A percentile compares a stretch with the other conserved stretches of the same genome.
Conservation (phyloP, 2,329 filamentous ascomycete species). For the Decorospora gaudefroyi region DNA sequence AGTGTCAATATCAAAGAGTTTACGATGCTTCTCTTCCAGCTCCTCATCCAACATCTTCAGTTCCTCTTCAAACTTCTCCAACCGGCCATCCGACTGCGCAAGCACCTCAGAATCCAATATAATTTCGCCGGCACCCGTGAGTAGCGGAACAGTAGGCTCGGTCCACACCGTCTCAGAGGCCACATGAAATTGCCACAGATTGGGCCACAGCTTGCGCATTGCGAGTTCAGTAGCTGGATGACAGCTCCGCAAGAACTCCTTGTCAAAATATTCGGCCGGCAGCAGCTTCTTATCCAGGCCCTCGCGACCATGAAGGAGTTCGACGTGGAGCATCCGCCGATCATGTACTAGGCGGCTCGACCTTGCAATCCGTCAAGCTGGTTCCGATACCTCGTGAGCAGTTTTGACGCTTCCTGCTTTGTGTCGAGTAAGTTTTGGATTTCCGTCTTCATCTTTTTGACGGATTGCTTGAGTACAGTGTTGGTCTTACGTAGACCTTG, state of each 20-base stretch:
- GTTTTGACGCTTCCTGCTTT: not conserved
- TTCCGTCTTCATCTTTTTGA: not conserved
- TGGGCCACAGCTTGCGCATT: slow-evolving; percentile 1
- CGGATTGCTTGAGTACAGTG: not conserved
- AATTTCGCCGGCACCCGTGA: not conserved
- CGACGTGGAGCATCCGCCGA: not conserved
- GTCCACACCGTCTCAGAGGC: no score
- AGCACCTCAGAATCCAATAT: not conserved
- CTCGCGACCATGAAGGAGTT: not conserved
- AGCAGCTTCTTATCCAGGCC: not conserved
- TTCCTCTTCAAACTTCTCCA: not conserved
- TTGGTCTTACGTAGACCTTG: not conserved
- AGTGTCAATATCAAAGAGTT: not conserved
- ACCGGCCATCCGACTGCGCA: not conserved
- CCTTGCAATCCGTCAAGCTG: not conserved
- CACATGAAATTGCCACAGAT: not conserved
- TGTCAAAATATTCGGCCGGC: not conserved
- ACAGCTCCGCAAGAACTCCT: not conserved
- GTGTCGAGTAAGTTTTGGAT: not conserved
- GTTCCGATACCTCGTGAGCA: not conserved
- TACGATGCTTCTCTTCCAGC: not conserved
- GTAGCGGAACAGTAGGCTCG: not conserved
- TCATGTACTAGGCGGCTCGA: not conserved
- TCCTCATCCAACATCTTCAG: not conserved
- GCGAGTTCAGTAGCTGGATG: not conserved